Base-by-base conservation (phyloP, 2,329 filamentous ascomycete species). In the Arthrobotrys conoides region DNA sequence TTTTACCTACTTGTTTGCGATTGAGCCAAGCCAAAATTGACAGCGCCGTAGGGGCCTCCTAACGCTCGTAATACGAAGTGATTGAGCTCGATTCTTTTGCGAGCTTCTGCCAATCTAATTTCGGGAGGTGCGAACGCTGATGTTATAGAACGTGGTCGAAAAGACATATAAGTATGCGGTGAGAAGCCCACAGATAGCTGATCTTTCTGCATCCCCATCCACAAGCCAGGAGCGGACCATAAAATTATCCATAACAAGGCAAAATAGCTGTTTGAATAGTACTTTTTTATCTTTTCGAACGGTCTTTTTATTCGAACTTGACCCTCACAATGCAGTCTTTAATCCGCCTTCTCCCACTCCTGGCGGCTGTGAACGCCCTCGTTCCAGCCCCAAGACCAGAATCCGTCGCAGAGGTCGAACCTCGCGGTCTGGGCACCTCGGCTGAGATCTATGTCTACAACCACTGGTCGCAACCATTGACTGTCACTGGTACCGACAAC, bases 391-490 rank as follows among this genome's bases (percentile, higher is more conserved):
- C 73, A 14, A 63, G 73, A 36, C 67, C 73, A 20, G 65, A 51
- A 38, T 20, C 27, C 16, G 46, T 53, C 8, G 44, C 36, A 12
- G 41, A 59, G 14, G 5, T 55, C 48, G 55, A 76, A 3, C 64
- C 72, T 22, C 73, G 73, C n/a, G 49, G 67, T 6, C 33, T 77
- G 51, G 73, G 73, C n/a, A 77, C 73, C 12, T 61, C 66, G 5
- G 73, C 73, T 46, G 66, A 71, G 16, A 36, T 77, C 20, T 67
- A 67, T 30, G 65, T 71, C 44, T 55, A 71, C 66, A 77, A 77
- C 22, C 49, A 77, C 36, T 77, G 67, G 73, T 27, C n/a, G 2
- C 22, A 64, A n/a, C 5, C 24, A 5, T 44, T 71, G 38, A 71
- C 51, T 20, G 66, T 63, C 59, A 38, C 27, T 27, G 51, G 49